Conservation (phyloP, 371 early-diverging fungal genomes). For the Actinomucor elegans region DNA sequence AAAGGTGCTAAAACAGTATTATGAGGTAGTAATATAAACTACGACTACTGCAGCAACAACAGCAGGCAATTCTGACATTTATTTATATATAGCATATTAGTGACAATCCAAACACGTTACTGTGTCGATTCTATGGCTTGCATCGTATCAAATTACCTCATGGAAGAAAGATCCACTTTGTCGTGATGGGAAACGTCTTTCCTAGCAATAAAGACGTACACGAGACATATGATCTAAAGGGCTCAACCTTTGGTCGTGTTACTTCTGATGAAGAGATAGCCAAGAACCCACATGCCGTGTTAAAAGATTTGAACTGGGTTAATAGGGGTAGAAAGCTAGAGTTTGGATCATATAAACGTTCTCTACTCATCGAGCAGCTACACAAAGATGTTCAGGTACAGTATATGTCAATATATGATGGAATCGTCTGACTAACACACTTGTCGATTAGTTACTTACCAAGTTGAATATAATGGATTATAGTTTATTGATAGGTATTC, state of each 20-base stretch:
- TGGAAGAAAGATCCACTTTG: conserved; percentile 92
- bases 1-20: conserved; percentile 81
- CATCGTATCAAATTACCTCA: conserved; percentile 95
- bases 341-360: conserved; percentile 79
- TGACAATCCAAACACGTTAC: conserved; percentile 87
- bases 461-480: conserved; percentile 95
- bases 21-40: conserved; percentile 48
- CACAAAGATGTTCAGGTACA: conserved; percentile 81
- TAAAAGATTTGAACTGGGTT: conserved; percentile 96
- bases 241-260: conserved; percentile 30
- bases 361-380: conserved; percentile 76
- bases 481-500: conserved; percentile 91
- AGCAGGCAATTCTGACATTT: no score
- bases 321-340: conserved; percentile 64
- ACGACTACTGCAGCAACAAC: background rate
- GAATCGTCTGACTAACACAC: no score
- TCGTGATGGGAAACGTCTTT: conserved; percentile 97
- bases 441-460: conserved; percentile 73
- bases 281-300: conserved; percentile 75
- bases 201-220: conserved; percentile 95
- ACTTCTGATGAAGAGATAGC: conserved; percentile 68
- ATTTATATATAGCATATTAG: conserved; percentile 72
- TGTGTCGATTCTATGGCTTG: conserved; percentile 92
- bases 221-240: conserved; percentile 91
- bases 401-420: no score